phyloP scores from a whole-genome alignment of 2,329 filamentous ascomycete genomes.

The Incumbomyces delicatus region DNA sequence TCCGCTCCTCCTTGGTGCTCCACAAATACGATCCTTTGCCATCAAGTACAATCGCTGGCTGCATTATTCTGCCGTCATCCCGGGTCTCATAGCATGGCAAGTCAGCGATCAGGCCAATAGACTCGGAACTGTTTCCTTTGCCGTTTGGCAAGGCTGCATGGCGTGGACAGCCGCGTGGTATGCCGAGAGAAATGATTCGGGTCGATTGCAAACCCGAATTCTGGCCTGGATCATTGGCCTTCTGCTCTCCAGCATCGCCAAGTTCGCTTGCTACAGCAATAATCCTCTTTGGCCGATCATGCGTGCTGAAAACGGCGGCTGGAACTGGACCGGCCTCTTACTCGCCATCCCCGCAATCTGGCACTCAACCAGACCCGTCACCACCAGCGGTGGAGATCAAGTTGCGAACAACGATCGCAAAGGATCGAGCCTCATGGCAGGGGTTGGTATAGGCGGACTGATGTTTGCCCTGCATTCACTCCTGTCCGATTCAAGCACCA shows the following conservation, averaged over 20 bases:
- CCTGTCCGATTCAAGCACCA: conserved; percentile 92
- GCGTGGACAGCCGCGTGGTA: conserved; percentile 77
- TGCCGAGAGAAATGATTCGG: conserved; percentile 63
- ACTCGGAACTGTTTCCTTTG: conserved; percentile 71
- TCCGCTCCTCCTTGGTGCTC: conserved; percentile 66
- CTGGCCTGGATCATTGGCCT: conserved; percentile 73
- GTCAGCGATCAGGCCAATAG: conserved; percentile 62
- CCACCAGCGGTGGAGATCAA: conserved; percentile 41
- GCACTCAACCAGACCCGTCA: conserved; percentile 60
- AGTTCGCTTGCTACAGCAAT: conserved; percentile 88
- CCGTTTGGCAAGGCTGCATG: conserved; percentile 68
- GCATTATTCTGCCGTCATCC: conserved; percentile 63
- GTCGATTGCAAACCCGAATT: conserved; percentile 70
- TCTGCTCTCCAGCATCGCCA: conserved; percentile 74
- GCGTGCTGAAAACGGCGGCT: conserved; percentile 79
- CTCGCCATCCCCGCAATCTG: conserved; percentile 67
- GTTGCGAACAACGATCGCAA: conserved; percentile 45
- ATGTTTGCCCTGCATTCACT: conserved; percentile 87
- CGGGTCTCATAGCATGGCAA: conserved; percentile 70
- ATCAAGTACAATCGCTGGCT: conserved; percentile 58
- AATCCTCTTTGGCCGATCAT: conserved; percentile 96
- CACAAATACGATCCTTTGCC: conserved; percentile 56
- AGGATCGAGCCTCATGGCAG: conserved; percentile 61
- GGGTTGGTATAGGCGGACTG: conserved; percentile 69
- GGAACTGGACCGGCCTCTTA: conserved; percentile 73